Evolutionary conservation across 2,329 filamentous ascomycete genomes (phyloP), one percentile per base, ranked within the genome.

Genomic region (Colletotrichum tamarilloi): DNA sequence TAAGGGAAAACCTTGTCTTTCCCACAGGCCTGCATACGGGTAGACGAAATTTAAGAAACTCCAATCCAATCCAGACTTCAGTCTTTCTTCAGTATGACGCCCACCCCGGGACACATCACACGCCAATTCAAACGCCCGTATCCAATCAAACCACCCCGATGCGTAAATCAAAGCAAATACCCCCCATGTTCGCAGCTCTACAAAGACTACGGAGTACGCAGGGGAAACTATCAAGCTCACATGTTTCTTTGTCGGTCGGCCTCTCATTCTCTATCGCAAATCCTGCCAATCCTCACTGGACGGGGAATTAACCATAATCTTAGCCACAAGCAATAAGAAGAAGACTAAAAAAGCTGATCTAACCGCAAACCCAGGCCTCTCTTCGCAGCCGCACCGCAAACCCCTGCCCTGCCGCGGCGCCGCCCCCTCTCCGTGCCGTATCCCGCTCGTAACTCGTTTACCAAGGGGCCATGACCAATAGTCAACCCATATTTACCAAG

Each of bases 81-180:
- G 12, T 32, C 42, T 46, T 7, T 46, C 42, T 8, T 19, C 16
- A 46, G 16, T 19, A n/a, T n/a, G 42, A 46, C 19, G 19, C 42
- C 19, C 19, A 46, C 42, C 42, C 35, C 28, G 19, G 14, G 38
- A 30, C 60, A 32, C 26, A 32, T 58, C 53, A 58, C 49, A 32
- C 60, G 26, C n/a, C 32, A 60, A n/a, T n/a, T 42, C 42, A 26
- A 46, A 46, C n/a, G 30, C 56, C 68, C 63, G 32, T 30, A 53
- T 46, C 68, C 63, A 67, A 72, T 62, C 46, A 67, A 56, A 67
- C 22, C 28, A 28, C 12, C 42, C 62, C 46, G 68, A 72, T 67
- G 68, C 53, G 5, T 6, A 16, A 46, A 67, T 28, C 56, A 52
- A 49, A 22, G n/a, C n/a, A 49, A 35, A 64, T 1, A 28, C 58